Conservation (phyloP, 2,329 filamentous ascomycete species). For the Colletotrichum plurivorum region DNA sequence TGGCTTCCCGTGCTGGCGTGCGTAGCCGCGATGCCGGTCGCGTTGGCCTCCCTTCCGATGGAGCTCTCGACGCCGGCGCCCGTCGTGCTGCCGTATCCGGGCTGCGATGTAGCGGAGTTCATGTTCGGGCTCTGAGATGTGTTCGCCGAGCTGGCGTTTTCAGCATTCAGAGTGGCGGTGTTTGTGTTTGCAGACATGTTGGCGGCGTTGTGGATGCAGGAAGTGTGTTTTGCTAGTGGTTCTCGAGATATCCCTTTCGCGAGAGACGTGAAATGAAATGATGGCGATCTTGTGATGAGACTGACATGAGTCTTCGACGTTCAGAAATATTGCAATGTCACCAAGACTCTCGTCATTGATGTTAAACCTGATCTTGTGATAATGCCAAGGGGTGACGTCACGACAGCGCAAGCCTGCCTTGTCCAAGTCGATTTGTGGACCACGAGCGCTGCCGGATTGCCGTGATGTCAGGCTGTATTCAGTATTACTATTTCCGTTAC, state of each 20-base stretch:
- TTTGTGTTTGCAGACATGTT: constrained; percentile 30
- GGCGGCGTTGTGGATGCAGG: not conserved
- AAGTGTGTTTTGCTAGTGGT: too few relatives aligned
- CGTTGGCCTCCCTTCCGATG: not conserved
- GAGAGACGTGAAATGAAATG: not conserved
- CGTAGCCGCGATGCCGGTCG: not conserved
- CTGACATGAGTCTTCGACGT: too few relatives aligned
- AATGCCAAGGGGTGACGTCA: constrained; percentile 38
- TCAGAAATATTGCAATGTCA: not conserved
- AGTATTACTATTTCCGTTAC: not conserved
- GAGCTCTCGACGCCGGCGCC: constrained; percentile 9
- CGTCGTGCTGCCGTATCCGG: not conserved
- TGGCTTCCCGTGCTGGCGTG: not conserved
- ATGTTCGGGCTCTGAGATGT: constrained; percentile 16
- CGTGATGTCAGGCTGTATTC: constrained; percentile 20
- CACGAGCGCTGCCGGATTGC: not conserved
- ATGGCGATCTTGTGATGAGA: too few relatives aligned
- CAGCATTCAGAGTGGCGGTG: constrained; percentile 18
- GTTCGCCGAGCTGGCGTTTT: not conserved
- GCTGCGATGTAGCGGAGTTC: not conserved
- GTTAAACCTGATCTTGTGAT: constrained; percentile 31
- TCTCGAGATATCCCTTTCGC: too few relatives aligned
- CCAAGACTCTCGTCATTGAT: not conserved
- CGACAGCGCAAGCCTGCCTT: constrained; percentile 29
- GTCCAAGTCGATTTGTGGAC: constrained; percentile 22